phyloP scores from a whole-genome alignment of 2,329 filamentous ascomycete genomes.

The Penicillium sp. region DNA sequence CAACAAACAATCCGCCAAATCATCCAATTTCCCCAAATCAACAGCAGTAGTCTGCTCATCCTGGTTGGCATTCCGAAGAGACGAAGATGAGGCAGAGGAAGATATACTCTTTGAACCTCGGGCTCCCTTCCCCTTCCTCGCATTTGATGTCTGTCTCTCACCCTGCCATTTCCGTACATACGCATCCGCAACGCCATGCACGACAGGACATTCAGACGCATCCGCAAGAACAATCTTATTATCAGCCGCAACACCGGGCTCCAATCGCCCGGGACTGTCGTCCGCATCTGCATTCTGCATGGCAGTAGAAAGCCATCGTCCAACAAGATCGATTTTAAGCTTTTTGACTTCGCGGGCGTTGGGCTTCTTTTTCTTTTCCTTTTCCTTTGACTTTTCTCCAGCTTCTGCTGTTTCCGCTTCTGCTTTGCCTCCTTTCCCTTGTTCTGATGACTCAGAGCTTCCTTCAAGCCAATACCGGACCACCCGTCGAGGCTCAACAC shows the following conservation, averaged over 20 bases:
- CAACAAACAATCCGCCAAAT: constrained; percentile 75
- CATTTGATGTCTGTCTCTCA: constrained; percentile 15
- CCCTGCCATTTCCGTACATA: constrained; percentile 34
- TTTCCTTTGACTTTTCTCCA: not conserved
- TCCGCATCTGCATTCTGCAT: not conserved
- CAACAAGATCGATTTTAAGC: constrained; percentile 64
- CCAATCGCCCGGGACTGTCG: not conserved
- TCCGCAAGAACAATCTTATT: constrained; percentile 17
- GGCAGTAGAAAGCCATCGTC: constrained; percentile 48
- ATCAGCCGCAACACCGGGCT: constrained; percentile 10
- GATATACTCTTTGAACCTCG: not conserved
- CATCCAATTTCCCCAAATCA: constrained; percentile 65
- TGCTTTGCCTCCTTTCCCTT: constrained; percentile 15
- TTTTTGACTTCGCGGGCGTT: constrained; percentile 41
- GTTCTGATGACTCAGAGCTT: too few relatives aligned
- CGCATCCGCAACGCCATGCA: constrained; percentile 25
- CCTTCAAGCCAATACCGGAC: constrained; percentile 55
- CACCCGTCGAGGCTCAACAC: constrained; percentile 57
- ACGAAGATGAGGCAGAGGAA: not conserved
- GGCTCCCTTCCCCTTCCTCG: not conserved
- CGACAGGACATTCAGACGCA: constrained; percentile 14
- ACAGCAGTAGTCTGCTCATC: constrained; percentile 2
- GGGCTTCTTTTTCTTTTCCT: constrained; percentile 15
- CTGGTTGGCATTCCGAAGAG: not conserved
- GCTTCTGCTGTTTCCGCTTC: constrained; percentile 27